A percentile compares a stretch with the other conserved stretches of the same genome.
phyloP scores from a whole-genome alignment of 2,329 filamentous ascomycete genomes.

The Ophiostoma piceae region DNA sequence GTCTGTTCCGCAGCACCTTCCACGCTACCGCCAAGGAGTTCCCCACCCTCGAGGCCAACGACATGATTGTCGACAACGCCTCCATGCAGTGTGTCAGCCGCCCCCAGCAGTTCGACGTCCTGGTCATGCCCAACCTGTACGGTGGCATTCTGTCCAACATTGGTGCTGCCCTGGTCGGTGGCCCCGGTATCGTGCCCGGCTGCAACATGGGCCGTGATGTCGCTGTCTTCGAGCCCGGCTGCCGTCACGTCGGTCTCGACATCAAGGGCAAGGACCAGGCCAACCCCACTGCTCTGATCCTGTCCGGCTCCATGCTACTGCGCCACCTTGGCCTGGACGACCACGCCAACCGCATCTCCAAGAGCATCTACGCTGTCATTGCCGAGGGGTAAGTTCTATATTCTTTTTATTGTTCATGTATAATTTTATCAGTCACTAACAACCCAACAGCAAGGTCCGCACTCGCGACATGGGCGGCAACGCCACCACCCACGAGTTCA shows the following conservation, averaged over 20 bases:
- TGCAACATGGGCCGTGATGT: conserved; percentile 99
- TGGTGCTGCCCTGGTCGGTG: conserved; percentile 91
- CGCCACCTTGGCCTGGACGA: conserved; percentile 95
- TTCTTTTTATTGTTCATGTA: background rate
- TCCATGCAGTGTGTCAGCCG: conserved; percentile 97
- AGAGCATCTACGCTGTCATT: conserved; percentile 72
- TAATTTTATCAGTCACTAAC: conserved; percentile 38
- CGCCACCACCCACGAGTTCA: conserved; percentile 89
- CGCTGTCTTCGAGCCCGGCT: conserved; percentile 97
- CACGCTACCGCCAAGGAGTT: conserved; percentile 90
- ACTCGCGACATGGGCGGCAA: conserved; percentile 95
- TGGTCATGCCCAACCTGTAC: conserved; percentile 99
- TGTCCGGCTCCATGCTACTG: conserved; percentile 94
- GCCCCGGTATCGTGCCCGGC: conserved; percentile 92
- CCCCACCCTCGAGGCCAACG: conserved; percentile 90
- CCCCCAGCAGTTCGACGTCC: conserved; percentile 97
- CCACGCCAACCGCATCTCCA: conserved; percentile 96
- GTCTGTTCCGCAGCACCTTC: conserved; percentile 97
- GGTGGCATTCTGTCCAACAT: conserved; percentile 99
- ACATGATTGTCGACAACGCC: conserved; percentile 99
- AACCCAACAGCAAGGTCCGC: conserved; percentile 62
- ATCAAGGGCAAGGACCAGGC: conserved; percentile 99
- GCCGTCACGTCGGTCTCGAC: conserved; percentile 97
- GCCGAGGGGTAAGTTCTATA: conserved; percentile 70
- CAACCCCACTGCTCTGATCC: conserved; percentile 92